Evolutionary conservation across 2,329 filamentous ascomycete species (phyloP).

Genomic region (Botrytis porri): DNA sequence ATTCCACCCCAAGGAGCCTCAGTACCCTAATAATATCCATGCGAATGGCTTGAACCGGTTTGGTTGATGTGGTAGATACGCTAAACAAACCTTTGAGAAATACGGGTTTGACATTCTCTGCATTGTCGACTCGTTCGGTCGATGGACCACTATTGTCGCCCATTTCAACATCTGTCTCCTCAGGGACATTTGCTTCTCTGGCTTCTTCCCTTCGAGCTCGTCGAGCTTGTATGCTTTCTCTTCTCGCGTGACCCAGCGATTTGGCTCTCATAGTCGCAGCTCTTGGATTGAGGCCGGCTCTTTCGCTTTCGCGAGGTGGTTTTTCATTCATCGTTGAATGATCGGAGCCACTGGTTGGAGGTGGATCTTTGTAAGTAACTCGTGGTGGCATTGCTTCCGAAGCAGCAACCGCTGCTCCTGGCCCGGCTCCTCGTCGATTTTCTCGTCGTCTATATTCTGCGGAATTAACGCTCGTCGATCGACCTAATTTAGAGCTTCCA

Average conservation of each 20-base stretch:
- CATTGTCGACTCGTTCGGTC: conserved; percentile 60
- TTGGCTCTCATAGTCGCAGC: conserved; percentile 72
- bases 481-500: conserved; percentile 66
- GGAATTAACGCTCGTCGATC: conserved; percentile 90
- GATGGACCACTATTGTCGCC: conserved; percentile 59
- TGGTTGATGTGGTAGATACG: conserved; percentile 92
- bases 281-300: conserved; percentile 47
- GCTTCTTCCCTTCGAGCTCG: conserved; percentile 70
- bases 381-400: conserved; percentile 52
- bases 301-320: conserved; percentile 45
- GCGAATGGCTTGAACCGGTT: conserved; percentile 81
- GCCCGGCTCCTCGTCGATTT: conserved; percentile 52
- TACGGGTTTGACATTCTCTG: conserved; percentile 86
- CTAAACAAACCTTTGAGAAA: conserved; percentile 96
- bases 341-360: conserved; percentile 75
- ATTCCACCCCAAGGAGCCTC: conserved; percentile 84
- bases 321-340: conserved; percentile 58
- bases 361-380: conserved; percentile 59
- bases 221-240: conserved; percentile 88
- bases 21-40: conserved; percentile 88
- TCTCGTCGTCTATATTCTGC: conserved; percentile 72
- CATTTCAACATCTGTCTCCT: conserved; percentile 84
- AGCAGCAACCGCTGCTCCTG: conserved; percentile 47
- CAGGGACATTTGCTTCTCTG: conserved; percentile 74
- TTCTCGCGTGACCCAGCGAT: conserved; percentile 81